Conservation (phyloP, 2,329 filamentous ascomycete species). For the Cadophora sp. region DNA sequence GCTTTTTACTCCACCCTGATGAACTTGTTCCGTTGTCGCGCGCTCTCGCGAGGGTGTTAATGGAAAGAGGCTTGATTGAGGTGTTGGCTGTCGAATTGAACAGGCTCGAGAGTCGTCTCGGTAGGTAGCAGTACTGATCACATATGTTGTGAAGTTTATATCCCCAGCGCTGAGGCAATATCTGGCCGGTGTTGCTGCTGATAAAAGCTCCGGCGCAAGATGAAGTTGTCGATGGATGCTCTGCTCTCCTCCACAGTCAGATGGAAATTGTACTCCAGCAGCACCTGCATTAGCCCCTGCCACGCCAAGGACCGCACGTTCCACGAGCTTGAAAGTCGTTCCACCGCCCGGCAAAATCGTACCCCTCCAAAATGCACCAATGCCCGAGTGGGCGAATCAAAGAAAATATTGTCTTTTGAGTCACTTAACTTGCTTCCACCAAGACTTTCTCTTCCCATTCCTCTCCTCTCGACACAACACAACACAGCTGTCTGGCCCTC, state of each 20-base stretch:
- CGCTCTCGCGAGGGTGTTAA: background rate
- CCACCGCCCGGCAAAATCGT: constrained; percentile 16
- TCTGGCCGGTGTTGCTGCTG: background rate
- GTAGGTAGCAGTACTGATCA: background rate
- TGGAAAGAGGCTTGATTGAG: background rate
- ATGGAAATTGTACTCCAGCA: background rate
- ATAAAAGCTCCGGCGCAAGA: constrained; percentile 22
- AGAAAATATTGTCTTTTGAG: constrained; percentile 25
- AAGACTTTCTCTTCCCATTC: constrained; percentile 21
- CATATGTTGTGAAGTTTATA: background rate
- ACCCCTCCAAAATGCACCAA: constrained; percentile 34
- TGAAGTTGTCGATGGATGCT: constrained; percentile 4
- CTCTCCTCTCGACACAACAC: constrained; percentile 19
- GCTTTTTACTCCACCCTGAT: background rate
- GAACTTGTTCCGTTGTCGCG: background rate
- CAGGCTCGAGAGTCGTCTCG: background rate
- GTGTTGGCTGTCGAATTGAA: background rate
- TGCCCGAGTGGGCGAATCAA: constrained; percentile 26
- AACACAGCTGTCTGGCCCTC: constrained; percentile 24
- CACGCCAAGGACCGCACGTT: constrained; percentile 20
- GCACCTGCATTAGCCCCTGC: constrained; percentile 8
- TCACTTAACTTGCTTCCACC: background rate
- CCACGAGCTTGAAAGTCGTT: constrained; percentile 28
- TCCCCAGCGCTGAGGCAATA: background rate
- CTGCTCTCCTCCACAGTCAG: background rate